phyloP scores from a whole-genome alignment of 768 basidiomycete species.

The Boletus reticuloceps region DNA sequence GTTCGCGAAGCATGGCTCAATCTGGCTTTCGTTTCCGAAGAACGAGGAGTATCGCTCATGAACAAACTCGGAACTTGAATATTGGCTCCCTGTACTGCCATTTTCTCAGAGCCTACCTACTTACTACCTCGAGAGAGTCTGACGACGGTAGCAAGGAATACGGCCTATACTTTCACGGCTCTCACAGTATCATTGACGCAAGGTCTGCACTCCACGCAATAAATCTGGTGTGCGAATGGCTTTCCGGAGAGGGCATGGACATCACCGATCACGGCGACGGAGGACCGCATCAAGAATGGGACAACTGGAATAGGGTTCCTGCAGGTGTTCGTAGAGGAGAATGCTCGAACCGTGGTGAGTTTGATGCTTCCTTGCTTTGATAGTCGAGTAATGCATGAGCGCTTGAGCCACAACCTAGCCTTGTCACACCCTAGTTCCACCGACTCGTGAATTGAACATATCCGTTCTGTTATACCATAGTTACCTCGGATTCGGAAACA shows the following conservation, averaged over 20 bases:
- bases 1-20: conserved; percentile 24
- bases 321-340: no score
- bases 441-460: no score
- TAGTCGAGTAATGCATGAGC: no score
- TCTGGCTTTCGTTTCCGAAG: conserved; percentile 13
- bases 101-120: conserved; percentile 9
- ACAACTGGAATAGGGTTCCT: background rate
- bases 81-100: no score
- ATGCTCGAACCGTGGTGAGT: no score
- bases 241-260: no score
- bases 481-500: no score
- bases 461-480: no score
- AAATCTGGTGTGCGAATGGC: conserved; percentile 13
- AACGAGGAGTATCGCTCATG: conserved; percentile 12
- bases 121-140: conserved; percentile 4
- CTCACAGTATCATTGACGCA: conserved; percentile 23
- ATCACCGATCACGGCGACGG: conserved; percentile 22
- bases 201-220: conserved; percentile 19
- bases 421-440: no score
- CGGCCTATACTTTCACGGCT: conserved; percentile 23
- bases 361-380: no score
- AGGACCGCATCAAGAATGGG: conserved; percentile 18
- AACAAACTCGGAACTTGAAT: no score
- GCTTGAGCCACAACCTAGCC: no score
- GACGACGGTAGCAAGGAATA: conserved; percentile 1